Conservation (phyloP, 345 rosid species). For the Hevea brasiliensis region DNA sequence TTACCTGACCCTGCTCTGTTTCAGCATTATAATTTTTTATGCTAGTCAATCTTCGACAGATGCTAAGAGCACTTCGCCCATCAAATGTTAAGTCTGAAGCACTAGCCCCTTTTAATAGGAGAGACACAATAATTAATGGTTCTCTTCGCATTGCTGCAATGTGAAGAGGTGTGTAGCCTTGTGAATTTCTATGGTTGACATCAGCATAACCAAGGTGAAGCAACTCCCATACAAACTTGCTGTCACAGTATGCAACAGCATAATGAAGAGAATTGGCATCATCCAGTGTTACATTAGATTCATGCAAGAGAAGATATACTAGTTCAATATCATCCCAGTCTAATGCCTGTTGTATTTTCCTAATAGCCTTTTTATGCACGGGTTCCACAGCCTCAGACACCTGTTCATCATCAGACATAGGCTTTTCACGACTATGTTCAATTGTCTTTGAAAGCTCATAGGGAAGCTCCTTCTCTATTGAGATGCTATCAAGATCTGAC, state of each 20-base stretch:
- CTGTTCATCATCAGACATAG: conserved; percentile 42
- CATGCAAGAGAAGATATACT: conserved; percentile 72
- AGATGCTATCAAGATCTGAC: too few species aligned
- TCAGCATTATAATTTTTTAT: too few species aligned
- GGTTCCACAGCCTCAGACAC: conserved; percentile 28
- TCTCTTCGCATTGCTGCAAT: conserved; percentile 84
- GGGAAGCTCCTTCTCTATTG: too few species aligned
- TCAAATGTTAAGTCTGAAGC: conserved; percentile 64
- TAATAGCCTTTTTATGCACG: too few species aligned
- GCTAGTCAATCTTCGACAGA: conserved; percentile 74
- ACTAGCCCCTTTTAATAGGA: conserved; percentile 71
- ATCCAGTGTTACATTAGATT: conserved; percentile 73
- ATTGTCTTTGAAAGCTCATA: too few species aligned
- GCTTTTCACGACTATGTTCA: conserved; percentile 48
- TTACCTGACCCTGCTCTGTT: too few species aligned
- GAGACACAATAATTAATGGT: too few species aligned
- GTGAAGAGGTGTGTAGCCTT: conserved; percentile 87
- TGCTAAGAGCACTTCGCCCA: conserved; percentile 80
- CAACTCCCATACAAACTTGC: conserved; percentile 78
- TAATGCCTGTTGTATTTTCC: conserved; percentile 80
- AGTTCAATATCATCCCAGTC: conserved; percentile 97
- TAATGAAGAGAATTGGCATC: conserved; percentile 86
- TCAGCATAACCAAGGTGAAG: conserved; percentile 65
- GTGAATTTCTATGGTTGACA: conserved; percentile 65
- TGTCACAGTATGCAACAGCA: conserved; percentile 86